These are phyloP conservation scores for Scorias spongiosa DNA, from an alignment of 2,329 filamentous ascomycete species.

Conservation along the genomic window DNA sequence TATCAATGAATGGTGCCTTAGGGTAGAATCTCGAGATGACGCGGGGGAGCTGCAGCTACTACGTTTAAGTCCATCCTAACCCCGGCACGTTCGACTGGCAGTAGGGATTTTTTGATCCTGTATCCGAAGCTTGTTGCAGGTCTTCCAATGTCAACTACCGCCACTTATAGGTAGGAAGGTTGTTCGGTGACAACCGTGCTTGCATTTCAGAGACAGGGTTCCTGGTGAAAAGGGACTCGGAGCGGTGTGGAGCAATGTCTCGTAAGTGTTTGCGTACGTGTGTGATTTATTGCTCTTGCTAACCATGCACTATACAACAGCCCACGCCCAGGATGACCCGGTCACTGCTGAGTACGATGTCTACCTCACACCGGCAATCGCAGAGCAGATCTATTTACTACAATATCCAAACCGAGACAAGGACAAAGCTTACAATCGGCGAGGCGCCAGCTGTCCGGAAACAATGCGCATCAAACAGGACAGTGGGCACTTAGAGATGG, in stretches of 20 bases:
- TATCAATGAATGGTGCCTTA: no score
- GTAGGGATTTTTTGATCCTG: no score
- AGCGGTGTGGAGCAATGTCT: not conserved
- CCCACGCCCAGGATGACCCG: conserved; percentile 23
- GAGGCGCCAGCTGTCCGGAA: conserved; percentile 42
- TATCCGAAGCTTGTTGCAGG: no score
- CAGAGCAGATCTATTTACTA: conserved; percentile 49
- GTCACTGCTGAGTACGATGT: conserved; percentile 55
- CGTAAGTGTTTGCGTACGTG: not conserved
- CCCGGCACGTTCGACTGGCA: no score
- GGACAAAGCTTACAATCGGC: conserved; percentile 46
- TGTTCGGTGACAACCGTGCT: no score
- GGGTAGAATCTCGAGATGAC: no score
- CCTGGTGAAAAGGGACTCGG: no score
- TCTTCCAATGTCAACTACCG: no score
- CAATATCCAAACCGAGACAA: conserved; percentile 72
- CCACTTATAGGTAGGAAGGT: no score
- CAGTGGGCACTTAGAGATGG: conserved; percentile 77
- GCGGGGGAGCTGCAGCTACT: no score
- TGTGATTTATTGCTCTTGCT: not conserved
- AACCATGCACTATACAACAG: conserved; percentile 3
- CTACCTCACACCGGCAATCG: conserved; percentile 64
- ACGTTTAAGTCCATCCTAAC: no score
- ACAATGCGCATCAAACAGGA: conserved; percentile 69
- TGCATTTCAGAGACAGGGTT: no score